Base-by-base conservation (phyloP, 306 rosid genomes). In the Inga leiocalycina region DNA sequence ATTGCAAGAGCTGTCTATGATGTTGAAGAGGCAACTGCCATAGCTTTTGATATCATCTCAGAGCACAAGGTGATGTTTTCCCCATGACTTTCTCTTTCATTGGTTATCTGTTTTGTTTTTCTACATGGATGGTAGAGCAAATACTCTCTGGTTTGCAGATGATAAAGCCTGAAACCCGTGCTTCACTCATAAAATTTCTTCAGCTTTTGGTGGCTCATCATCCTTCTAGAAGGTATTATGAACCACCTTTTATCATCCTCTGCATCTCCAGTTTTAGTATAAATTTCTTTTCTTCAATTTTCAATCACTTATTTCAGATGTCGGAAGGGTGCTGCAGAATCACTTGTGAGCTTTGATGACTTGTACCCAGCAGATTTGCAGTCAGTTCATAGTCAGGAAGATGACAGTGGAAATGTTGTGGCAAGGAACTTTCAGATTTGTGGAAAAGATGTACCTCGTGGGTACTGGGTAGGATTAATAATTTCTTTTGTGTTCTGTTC, bases 1-100 rank as follows among this genome's bases (percentile, higher is more conserved):
- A 89, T 92, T 90, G 94, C 94, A 34, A 90, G 94, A 87, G 99
- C 98, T 76, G 85, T 96, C 77, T 96, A 92, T 84, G 99, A 96
- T 80, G 94, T 96, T 56, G 99, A 96, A 86, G 99, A 96, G 93
- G 99, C 99, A 82, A 94, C 98, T 32, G 87, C 94, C 64, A 87
- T 77, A 73, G 98, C 98, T 59, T 94, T 92, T 80, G 99, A 92
- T 61, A 91, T 96, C 77, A 94, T 96, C 89, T 81, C 91, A 82
- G 92, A 86, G 76, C 87, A 85, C 84, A 96, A 94, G 95, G 99
- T 96, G 83, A 51, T 43, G 22, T 44, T n/a, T 65, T 19, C 43
- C 19, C 22, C 9, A 17, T 34, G 43, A 6, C 7, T 56, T 61
- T 77, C 46, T 81, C 51, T 62, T 65, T 82, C 22, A 43, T 34